Evolutionary conservation across 371 early-diverging fungal species (phyloP).

Genomic region (Mortierella sp.): DNA sequence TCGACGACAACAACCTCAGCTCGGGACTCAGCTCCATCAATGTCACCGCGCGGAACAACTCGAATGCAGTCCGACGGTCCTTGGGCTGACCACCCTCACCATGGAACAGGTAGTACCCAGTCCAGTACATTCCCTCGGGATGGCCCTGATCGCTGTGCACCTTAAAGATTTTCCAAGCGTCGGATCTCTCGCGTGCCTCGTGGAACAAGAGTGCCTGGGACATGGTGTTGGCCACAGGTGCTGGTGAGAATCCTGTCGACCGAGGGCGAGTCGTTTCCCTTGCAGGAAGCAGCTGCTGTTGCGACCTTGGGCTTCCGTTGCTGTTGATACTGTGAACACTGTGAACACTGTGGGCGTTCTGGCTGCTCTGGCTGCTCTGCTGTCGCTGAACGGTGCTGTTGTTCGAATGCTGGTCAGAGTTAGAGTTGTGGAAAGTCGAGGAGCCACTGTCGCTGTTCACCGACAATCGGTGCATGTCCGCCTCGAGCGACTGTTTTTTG

Average conservation of each 20-base stretch:
- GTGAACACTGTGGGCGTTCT: background rate
- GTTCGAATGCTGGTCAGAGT: background rate
- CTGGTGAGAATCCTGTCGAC: constrained; percentile 11
- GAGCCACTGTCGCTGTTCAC: constrained; percentile 10
- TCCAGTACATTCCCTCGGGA: constrained; percentile 53
- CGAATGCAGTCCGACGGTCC: constrained; percentile 30
- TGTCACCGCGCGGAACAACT: constrained; percentile 36
- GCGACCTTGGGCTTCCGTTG: constrained; percentile 4
- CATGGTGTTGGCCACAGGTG: constrained; percentile 19
- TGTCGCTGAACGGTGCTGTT: constrained; percentile 3
- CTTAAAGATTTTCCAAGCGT: constrained; percentile 47
- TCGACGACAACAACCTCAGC: constrained; percentile 23
- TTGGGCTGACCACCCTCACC: constrained; percentile 44
- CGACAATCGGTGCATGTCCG: constrained; percentile 22
- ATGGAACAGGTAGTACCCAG: constrained; percentile 50
- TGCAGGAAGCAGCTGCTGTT: background rate
- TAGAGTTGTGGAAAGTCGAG: background rate
- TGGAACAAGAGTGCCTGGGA: constrained; percentile 33
- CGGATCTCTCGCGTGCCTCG: constrained; percentile 35
- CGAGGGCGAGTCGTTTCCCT: constrained; percentile 13
- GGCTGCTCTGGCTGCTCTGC: background rate
- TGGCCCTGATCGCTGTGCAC: constrained; percentile 27
- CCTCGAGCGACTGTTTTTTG: constrained; percentile 24
- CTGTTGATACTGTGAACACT: background rate
- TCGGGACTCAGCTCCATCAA: constrained; percentile 20